phyloP scores from a whole-genome alignment of 1,284 basidiomycete species.

The Sparassis latifolia region DNA sequence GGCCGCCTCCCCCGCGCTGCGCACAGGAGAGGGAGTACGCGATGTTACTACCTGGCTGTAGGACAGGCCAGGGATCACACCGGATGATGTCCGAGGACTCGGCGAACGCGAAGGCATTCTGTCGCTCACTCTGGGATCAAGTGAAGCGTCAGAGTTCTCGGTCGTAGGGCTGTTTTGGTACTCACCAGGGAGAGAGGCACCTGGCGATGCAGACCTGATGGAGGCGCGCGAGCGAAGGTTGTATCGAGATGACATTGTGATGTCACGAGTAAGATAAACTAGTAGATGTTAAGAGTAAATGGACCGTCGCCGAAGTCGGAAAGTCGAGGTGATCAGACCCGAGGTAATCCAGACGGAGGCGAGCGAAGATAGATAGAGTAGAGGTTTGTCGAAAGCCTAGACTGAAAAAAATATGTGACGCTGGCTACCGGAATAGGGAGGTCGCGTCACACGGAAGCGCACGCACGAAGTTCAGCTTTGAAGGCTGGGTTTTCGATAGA shows the following conservation, averaged over 20 bases:
- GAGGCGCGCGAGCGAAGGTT: not conserved
- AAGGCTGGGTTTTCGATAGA: too few relatives aligned
- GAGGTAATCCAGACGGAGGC: not conserved
- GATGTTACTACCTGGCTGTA: not conserved
- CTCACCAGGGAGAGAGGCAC: not conserved
- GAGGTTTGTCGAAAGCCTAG: not conserved
- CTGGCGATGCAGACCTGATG: not conserved
- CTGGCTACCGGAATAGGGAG: too few relatives aligned
- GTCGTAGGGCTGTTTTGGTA: not conserved
- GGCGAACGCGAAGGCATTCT: too few relatives aligned
- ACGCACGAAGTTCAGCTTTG: too few relatives aligned
- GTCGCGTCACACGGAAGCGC: too few relatives aligned
- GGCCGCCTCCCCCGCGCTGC: not conserved
- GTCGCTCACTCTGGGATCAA: too few relatives aligned
- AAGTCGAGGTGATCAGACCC: not conserved
- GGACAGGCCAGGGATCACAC: not conserved
- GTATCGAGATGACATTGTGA: not conserved
- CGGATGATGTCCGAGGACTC: too few relatives aligned
- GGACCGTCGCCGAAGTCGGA: not conserved
- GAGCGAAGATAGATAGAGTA: not conserved
- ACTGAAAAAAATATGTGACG: too few relatives aligned
- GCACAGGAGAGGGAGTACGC: not conserved
- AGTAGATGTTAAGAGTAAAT: too few relatives aligned
- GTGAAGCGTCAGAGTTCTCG: not conserved
- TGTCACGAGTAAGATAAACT: too few relatives aligned